Evolutionary conservation across 164 flowering plant genomes (phyloP), one percentile per base, ranked within the genome.

Genomic region (Macadamia integrifolia): DNA sequence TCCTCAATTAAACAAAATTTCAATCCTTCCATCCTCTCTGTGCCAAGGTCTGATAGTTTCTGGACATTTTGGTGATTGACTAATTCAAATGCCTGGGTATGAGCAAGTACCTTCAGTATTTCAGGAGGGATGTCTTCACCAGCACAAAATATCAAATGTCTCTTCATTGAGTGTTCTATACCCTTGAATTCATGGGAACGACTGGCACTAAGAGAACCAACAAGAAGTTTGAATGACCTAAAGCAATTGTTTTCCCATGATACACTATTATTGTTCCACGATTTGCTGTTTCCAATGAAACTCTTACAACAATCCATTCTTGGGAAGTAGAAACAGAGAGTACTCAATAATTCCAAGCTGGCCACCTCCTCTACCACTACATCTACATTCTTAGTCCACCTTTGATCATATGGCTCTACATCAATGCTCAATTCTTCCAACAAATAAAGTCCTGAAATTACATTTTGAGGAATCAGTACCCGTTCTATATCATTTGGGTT

Each of bases 371-470:
- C 15, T 3, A 18, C 42, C 6, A 78, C 46, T 1, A 6, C 58
- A 29, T 64, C 17, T 10, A 53, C 71, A 31, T 64, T 49, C 48
- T 50, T 4, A 56, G 43, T 42, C 58, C 63, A 62, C 1, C 46
- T 6, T 0, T 30, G 57, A 15, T 46, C 15, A 29, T 13, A 0
- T 31, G 29, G 13, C 8, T 65, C 44, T 7, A 59, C 74, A 58
- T 69, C 69, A 32, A 78, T 64, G 18, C 30, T 46, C 56, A 78
- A 56, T 55, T 69, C 75, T 62, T 78, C 74, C 64, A 74, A 58
- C 9, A 1, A 1, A 62, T 12, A 29, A 43, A 71, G 70, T 32
- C 23, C 31, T 14, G 70, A 42, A 43, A 69, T 50, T 35, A 70
- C 35, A 32, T 28, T 40, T 11, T 30, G n/a, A 18, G n/a, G 61